Evolutionary conservation across 768 basidiomycete genomes (phyloP).

Genomic region (Leccinum disarticulatum): DNA sequence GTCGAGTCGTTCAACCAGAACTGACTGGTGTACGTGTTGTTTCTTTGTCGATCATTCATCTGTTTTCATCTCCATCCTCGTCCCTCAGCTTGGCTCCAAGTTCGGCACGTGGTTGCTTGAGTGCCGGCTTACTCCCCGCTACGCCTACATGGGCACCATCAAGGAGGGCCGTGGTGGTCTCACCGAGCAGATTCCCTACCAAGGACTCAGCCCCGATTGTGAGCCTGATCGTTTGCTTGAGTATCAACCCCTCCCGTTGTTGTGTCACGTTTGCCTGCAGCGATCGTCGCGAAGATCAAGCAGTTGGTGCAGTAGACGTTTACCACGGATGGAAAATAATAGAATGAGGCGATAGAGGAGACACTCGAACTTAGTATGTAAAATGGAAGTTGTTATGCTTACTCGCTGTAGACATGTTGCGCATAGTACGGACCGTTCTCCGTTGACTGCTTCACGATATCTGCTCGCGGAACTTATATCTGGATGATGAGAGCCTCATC

Average conservation of each 20-base stretch:
- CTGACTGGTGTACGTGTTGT: constrained; percentile 59
- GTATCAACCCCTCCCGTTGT: background rate
- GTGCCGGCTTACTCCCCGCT: constrained; percentile 76
- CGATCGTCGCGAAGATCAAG: constrained; percentile 48
- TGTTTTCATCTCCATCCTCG: background rate
- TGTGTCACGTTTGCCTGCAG: constrained; percentile 23
- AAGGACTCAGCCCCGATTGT: constrained; percentile 80
- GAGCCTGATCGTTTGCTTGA: constrained; percentile 27
- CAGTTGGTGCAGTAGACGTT: constrained; percentile 33
- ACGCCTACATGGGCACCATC: constrained; percentile 75
- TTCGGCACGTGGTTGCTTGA: constrained; percentile 87
- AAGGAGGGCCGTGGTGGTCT: constrained; percentile 79
- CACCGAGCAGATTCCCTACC: constrained; percentile 81
- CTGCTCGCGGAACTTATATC: too few species aligned
- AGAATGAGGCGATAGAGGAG: background rate
- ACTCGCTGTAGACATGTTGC: too few species aligned
- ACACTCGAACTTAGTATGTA: background rate
- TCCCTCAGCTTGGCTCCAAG: constrained; percentile 65
- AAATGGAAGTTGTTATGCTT: background rate
- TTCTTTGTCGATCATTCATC: background rate
- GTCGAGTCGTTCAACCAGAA: constrained; percentile 87
- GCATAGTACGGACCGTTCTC: too few species aligned
- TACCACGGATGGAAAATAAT: background rate
- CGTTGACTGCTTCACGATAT: too few species aligned
- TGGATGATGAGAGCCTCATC: too few species aligned